phyloP scores from a whole-genome alignment of 129 eudicot genomes.

The Sambucus nigra region DNA sequence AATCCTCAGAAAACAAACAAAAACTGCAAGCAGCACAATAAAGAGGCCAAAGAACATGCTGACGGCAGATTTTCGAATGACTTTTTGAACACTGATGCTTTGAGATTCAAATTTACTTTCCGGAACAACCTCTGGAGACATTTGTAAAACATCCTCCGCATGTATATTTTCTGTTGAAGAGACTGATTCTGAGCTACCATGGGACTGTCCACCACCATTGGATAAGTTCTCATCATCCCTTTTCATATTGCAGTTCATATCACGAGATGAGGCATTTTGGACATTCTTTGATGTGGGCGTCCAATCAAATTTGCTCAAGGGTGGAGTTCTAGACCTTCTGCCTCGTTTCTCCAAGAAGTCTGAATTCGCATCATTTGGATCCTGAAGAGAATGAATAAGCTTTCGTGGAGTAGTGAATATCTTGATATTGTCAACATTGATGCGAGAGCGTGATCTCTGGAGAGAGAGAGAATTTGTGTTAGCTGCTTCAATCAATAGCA shows the following conservation, averaged over 20 bases:
- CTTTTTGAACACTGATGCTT: constrained; percentile 3
- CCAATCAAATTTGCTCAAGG: constrained; percentile 27
- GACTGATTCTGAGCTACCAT: constrained; percentile 51
- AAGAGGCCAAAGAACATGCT: constrained; percentile 24
- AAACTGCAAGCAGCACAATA: constrained; percentile 36
- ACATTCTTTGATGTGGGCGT: constrained; percentile 33
- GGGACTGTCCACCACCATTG: constrained; percentile 24
- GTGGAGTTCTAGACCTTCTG: constrained; percentile 42
- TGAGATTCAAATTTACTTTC: constrained; percentile 14
- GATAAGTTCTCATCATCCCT: constrained; percentile 19
- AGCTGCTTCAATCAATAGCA: no score
- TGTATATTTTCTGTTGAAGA: constrained; percentile 54
- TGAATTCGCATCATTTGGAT: constrained; percentile 25
- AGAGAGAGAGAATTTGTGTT: background rate
- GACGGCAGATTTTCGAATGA: background rate
- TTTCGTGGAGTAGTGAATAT: constrained; percentile 62
- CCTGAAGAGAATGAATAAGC: constrained; percentile 66
- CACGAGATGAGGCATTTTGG: constrained; percentile 24
- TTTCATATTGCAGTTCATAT: background rate
- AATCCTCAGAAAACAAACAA: constrained; percentile 34
- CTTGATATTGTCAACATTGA: constrained; percentile 43
- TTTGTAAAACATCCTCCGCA: constrained; percentile 5
- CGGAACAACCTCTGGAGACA: constrained; percentile 16
- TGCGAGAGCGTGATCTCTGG: constrained; percentile 47
- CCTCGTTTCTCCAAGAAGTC: constrained; percentile 32